Evolutionary conservation across 179 eudicot species (phyloP).

Genomic region (Monotropa hypopitys): DNA sequence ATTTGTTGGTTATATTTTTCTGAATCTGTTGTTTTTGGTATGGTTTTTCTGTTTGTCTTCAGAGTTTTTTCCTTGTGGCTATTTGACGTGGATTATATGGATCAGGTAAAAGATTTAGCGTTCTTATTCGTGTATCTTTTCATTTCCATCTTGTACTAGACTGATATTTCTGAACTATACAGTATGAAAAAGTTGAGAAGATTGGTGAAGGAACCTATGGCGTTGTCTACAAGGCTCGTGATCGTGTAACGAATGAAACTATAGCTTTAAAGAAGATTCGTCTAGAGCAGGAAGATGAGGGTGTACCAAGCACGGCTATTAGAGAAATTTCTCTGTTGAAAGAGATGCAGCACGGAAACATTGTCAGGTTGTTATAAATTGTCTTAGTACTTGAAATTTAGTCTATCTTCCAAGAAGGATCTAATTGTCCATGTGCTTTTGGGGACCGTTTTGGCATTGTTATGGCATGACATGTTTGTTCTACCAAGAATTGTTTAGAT

Average conservation of each 20-base stretch:
- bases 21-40: background rate
- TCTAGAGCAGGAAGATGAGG: conserved; percentile 95
- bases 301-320: conserved; percentile 93
- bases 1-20: background rate
- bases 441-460: background rate
- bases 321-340: conserved; percentile 94
- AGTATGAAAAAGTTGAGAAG: conserved; percentile 97
- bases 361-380: conserved; percentile 43
- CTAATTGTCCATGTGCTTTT: background rate
- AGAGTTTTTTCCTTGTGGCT: background rate
- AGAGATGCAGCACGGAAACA: conserved; percentile 94
- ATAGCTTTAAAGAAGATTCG: conserved; percentile 91
- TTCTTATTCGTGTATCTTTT: background rate
- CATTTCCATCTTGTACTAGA: background rate
- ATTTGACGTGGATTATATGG: conserved; percentile 15
- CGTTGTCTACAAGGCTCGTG: conserved; percentile 89
- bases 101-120: conserved; percentile 18
- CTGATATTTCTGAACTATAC: conserved; percentile 10
- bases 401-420: background rate
- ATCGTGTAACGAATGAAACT: conserved; percentile 65
- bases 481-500: background rate
- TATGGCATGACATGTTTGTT: background rate
- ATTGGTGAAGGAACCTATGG: conserved; percentile 98
- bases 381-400: background rate
- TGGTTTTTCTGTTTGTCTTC: too few species aligned